phyloP scores from a whole-genome alignment of 768 basidiomycete species.

The Hirschioporus abietinus region DNA sequence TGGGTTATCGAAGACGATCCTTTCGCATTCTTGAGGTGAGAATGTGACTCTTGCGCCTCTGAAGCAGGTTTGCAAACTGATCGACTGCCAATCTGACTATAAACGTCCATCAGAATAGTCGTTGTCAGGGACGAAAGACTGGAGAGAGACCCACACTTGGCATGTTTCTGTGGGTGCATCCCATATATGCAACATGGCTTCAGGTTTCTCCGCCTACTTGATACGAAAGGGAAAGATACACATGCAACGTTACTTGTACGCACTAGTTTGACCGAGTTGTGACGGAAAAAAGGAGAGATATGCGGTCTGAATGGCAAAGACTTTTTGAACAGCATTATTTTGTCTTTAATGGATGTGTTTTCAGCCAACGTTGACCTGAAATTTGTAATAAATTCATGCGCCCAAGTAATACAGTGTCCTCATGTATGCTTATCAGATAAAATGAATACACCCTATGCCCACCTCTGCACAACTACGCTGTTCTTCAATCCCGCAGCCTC shows the following conservation, averaged over 20 bases:
- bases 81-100: constrained; percentile 9
- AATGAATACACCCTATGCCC: constrained; percentile 33
- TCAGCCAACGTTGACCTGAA: neutral
- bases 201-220: constrained; percentile 45
- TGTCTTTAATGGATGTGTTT: too few species aligned
- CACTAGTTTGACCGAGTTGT: neutral
- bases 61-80: neutral
- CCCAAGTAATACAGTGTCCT: neutral
- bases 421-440: neutral
- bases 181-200: constrained; percentile 41
- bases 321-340: neutral
- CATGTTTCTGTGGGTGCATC: constrained; percentile 49
- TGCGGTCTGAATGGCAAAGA: neutral
- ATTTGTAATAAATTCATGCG: neutral
- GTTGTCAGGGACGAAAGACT: constrained; percentile 36
- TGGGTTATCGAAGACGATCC: constrained; percentile 49
- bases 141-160: constrained; percentile 38
- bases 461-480: constrained; percentile 82
- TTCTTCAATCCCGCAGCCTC: constrained; percentile 68
- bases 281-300: neutral
- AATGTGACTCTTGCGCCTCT: neutral
- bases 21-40: constrained; percentile 48
- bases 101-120: constrained; percentile 23
- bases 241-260: constrained; percentile 25
- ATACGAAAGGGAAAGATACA: constrained; percentile 40